Percentiles rank a stretch among this genome's conserved stretches.
phyloP scores from a whole-genome alignment of 345 rosid species.

The Bruguiera gymnorhiza region DNA sequence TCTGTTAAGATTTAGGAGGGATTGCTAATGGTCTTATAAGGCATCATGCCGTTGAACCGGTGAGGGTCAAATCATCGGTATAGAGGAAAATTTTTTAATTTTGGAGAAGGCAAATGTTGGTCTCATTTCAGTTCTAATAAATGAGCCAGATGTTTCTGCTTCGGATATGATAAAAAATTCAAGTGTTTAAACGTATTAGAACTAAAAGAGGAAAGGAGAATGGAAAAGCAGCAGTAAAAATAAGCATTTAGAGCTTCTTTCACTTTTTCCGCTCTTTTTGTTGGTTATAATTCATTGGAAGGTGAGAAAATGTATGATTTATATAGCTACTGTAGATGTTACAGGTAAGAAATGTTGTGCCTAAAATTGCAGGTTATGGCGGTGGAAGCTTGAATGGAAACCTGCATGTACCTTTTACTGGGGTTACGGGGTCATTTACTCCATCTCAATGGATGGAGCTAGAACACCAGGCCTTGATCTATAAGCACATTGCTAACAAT shows the following conservation, averaged over 20 bases:
- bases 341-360: constrained; percentile 3
- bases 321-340: constrained; percentile 11
- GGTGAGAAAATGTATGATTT: background rate
- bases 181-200: background rate
- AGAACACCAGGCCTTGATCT: constrained; percentile 73
- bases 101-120: constrained; percentile 4
- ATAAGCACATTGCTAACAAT: constrained; percentile 54
- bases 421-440: constrained; percentile 57
- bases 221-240: constrained; percentile 7
- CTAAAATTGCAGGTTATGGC: constrained; percentile 40
- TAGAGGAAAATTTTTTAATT: constrained; percentile 13
- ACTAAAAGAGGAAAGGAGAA: background rate
- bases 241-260: background rate
- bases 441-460: constrained; percentile 68
- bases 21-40: background rate
- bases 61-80: background rate
- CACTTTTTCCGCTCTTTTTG: background rate
- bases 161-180: constrained; percentile 11
- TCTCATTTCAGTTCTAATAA: background rate
- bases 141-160: background rate
- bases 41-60: background rate
- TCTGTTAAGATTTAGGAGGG: no score
- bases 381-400: constrained; percentile 45
- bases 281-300: background rate
- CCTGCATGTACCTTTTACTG: constrained; percentile 49